Percentiles rank a stretch among this genome's conserved stretches.
phyloP scores from a whole-genome alignment of 352 stramenopile genomes.

The Phytophthora sansomeana region DNA sequence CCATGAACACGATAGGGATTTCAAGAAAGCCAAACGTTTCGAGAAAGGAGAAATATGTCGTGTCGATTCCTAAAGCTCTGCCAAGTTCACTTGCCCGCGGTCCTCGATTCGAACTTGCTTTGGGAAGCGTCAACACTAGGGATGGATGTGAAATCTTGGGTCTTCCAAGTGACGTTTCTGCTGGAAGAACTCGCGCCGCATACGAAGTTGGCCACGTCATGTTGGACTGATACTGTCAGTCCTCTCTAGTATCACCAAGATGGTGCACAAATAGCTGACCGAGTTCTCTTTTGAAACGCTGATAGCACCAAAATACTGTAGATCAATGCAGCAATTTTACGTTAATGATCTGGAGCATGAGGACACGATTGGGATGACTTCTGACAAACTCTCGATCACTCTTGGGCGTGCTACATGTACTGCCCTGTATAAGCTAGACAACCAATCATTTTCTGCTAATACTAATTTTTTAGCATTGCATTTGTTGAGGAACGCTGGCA shows the following conservation, averaged over 20 bases:
- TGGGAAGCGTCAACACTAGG: no score
- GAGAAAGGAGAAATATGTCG: slow-evolving; percentile 13
- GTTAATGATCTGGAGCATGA: no score
- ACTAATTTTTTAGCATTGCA: no score
- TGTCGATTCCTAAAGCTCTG: background rate
- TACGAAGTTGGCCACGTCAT: background rate
- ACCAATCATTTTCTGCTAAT: no score
- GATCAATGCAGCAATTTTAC: no score
- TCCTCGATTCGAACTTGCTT: background rate
- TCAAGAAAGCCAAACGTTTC: slow-evolving; percentile 30
- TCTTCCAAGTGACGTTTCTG: background rate
- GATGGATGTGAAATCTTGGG: background rate
- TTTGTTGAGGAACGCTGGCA: no score
- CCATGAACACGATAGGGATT: slow-evolving; percentile 16
- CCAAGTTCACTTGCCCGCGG: background rate
- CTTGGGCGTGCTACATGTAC: no score
- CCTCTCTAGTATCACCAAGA: background rate
- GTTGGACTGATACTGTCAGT: background rate
- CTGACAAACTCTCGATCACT: no score
- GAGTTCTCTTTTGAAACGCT: background rate
- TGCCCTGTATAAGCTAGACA: no score
- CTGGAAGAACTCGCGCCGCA: background rate
- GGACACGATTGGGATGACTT: no score
- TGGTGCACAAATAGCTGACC: background rate
- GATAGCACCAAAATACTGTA: no score